A percentile compares a stretch with the other conserved stretches of the same genome.
These are phyloP conservation scores for Fusarium agapanthi DNA, from an alignment of 2,329 filamentous ascomycete species.

Conservation along the genomic window DNA sequence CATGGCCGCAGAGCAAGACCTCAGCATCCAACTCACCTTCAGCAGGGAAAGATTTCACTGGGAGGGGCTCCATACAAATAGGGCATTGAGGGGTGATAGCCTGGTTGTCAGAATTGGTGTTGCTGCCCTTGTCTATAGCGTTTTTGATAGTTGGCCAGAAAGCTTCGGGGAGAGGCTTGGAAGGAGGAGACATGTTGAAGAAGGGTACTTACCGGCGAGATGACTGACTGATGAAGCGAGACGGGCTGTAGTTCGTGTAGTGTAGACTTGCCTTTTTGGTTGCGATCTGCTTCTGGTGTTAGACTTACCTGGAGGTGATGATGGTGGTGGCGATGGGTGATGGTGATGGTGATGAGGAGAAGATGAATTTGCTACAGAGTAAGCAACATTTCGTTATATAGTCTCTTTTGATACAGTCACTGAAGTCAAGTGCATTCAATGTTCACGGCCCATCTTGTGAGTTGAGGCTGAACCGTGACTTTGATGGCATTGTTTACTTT, in stretches of 20 bases:
- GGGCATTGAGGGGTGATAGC: conserved; percentile 11
- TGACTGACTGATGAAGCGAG: background rate
- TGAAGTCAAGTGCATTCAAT: background rate
- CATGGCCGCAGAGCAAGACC: conserved; percentile 36
- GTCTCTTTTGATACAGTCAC: background rate
- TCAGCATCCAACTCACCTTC: background rate
- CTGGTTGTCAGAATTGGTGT: background rate
- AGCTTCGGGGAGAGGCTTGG: background rate
- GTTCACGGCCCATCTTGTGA: background rate
- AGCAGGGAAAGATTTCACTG: conserved; percentile 1
- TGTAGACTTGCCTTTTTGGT: background rate
- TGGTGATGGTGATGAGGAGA: background rate
- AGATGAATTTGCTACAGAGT: background rate
- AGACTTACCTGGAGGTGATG: background rate
- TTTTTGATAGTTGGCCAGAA: conserved; percentile 24
- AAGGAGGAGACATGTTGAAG: background rate
- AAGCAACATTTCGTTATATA: background rate
- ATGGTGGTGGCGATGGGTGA: too few species aligned
- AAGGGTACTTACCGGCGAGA: background rate
- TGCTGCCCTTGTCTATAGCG: background rate
- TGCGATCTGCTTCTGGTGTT: background rate
- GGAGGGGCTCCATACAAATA: conserved; percentile 26
- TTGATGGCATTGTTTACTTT: too few species aligned
- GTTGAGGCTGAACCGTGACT: background rate
- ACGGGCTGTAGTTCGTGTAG: background rate